These are phyloP conservation scores for Candida loeiensis DNA, from an alignment of 805 yeast species.

Conservation along the genomic window DNA sequence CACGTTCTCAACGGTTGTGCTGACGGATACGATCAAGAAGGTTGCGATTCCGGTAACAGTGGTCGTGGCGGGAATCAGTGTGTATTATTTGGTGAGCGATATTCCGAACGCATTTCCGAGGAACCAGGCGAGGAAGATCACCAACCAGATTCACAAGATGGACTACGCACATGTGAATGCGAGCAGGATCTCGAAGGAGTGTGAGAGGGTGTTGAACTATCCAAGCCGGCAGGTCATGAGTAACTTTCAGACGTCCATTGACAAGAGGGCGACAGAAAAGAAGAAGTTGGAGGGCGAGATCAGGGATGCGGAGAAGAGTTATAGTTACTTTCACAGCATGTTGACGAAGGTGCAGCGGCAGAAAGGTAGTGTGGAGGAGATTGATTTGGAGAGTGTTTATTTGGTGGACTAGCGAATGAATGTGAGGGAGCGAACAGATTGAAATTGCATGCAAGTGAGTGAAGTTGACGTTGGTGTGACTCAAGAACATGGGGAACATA, in stretches of 20 bases:
- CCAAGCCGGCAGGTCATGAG: slow-evolving; percentile 82
- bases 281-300: slow-evolving; percentile 51
- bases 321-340: slow-evolving; percentile 51
- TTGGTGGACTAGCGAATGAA: slow-evolving; percentile 31
- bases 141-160: slow-evolving; percentile 53
- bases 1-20: slow-evolving; percentile 33
- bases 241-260: slow-evolving; percentile 63
- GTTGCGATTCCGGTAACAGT: slow-evolving; percentile 53
- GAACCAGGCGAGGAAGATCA: slow-evolving; percentile 72
- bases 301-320: slow-evolving; percentile 53
- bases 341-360: slow-evolving; percentile 44
- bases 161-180: slow-evolving; percentile 83
- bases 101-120: slow-evolving; percentile 87
- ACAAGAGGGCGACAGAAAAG: slow-evolving; percentile 55
- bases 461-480: no score
- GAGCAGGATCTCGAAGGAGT: slow-evolving; percentile 74
- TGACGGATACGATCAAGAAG: slow-evolving; percentile 38
- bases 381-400: slow-evolving; percentile 43
- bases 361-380: slow-evolving; percentile 35
- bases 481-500: no score
- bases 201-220: slow-evolving; percentile 70
- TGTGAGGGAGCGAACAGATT: neutral
- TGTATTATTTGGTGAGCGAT: slow-evolving; percentile 67
- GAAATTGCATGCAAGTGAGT: neutral
- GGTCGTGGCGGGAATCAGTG: slow-evolving; percentile 49